These are phyloP conservation scores for Aureobasidium pullulans DNA, from an alignment of 2,329 filamentous ascomycete genomes.

Conservation along the genomic window DNA sequence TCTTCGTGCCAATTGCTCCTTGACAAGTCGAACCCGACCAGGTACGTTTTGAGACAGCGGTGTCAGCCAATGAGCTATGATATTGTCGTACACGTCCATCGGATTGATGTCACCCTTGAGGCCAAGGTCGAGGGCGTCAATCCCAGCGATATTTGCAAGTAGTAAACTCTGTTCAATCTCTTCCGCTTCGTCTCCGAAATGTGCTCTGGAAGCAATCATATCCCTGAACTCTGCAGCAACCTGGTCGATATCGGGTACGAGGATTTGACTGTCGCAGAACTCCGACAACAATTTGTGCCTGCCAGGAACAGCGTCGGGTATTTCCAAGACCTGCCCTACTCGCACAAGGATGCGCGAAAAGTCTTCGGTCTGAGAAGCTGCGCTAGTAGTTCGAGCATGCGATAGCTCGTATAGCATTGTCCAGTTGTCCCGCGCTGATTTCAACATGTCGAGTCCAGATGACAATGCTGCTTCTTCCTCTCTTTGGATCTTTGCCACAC, in stretches of 20 bases:
- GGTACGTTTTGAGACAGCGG: constrained; percentile 19
- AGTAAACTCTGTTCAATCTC: not conserved
- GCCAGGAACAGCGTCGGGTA: not conserved
- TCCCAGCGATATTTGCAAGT: constrained; percentile 7
- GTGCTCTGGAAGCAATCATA: not conserved
- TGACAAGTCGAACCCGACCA: constrained; percentile 25
- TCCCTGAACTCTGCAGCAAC: constrained; percentile 15
- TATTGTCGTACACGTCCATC: constrained; percentile 18
- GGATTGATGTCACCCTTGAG: not conserved
- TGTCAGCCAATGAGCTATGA: constrained; percentile 22
- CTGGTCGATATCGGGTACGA: constrained; percentile 17
- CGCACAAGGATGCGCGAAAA: not conserved
- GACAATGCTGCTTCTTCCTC: not conserved
- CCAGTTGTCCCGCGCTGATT: not conserved
- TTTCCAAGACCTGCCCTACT: not conserved
- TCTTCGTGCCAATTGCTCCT: constrained; percentile 22
- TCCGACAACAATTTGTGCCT: not conserved
- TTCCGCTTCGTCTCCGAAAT: not conserved
- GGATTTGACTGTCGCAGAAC: constrained; percentile 13
- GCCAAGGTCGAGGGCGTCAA: constrained; percentile 10
- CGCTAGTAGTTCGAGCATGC: not conserved
- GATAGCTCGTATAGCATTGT: constrained; percentile 14
- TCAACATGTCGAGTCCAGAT: not conserved
- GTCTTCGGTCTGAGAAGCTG: not conserved
- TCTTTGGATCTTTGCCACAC: not conserved